Evolutionary conservation across 768 basidiomycete species (phyloP).

Genomic region (Boletus eberwhitei): DNA sequence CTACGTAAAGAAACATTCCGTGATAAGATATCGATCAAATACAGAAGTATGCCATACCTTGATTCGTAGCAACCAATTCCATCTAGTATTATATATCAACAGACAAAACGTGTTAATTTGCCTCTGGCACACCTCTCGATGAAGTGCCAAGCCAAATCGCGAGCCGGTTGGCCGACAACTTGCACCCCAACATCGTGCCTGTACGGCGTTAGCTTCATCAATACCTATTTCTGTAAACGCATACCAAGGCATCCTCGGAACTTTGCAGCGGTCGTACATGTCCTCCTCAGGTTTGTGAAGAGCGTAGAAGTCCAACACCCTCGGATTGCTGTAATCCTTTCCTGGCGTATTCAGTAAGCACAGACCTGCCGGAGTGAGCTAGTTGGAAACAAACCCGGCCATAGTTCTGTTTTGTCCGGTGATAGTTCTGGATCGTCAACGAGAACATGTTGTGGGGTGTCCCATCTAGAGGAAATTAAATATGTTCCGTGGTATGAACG

Average conservation of each 20-base stretch:
- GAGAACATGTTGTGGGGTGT: slow-evolving; percentile 90
- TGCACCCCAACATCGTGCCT: slow-evolving; percentile 98
- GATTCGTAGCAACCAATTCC: slow-evolving; percentile 91
- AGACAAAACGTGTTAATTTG: neutral
- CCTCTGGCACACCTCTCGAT: slow-evolving; percentile 64
- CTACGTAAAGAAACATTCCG: slow-evolving; percentile 35
- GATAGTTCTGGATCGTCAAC: slow-evolving; percentile 76
- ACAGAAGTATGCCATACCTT: slow-evolving; percentile 53
- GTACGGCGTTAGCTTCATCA: neutral
- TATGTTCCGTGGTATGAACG: neutral
- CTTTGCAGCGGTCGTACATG: slow-evolving; percentile 88
- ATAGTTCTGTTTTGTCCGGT: slow-evolving; percentile 65
- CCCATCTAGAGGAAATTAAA: slow-evolving; percentile 61
- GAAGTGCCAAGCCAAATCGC: slow-evolving; percentile 93
- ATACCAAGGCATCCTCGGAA: slow-evolving; percentile 96
- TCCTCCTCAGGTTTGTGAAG: slow-evolving; percentile 91
- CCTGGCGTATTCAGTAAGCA: slow-evolving; percentile 42
- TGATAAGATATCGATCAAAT: neutral
- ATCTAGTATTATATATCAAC: slow-evolving; percentile 44
- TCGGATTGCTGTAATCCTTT: slow-evolving; percentile 93
- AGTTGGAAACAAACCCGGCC: slow-evolving; percentile 62
- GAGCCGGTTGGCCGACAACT: slow-evolving; percentile 92
- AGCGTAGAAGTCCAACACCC: slow-evolving; percentile 79
- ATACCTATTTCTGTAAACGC: slow-evolving; percentile 16
- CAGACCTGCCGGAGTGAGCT: neutral